phyloP scores from a whole-genome alignment of 1,284 basidiomycete species.

The Ustilago esculenta region DNA sequence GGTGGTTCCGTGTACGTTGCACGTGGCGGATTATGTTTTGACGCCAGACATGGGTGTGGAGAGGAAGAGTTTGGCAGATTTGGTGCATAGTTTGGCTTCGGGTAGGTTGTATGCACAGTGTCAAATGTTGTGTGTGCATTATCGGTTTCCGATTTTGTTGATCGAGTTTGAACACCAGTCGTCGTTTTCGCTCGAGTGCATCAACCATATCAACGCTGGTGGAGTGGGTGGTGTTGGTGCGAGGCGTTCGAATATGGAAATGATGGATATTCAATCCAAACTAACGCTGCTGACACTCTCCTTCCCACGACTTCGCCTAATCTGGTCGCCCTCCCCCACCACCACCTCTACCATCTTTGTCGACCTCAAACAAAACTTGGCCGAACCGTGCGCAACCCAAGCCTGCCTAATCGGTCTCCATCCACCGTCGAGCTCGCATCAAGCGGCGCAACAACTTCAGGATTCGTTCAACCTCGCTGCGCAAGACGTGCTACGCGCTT shows the following conservation, averaged over 20 bases:
- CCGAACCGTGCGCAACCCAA: slow-evolving; percentile 87
- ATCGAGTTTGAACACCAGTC: slow-evolving; percentile 99
- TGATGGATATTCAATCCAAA: slow-evolving; percentile 79
- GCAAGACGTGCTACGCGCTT: slow-evolving; percentile 69
- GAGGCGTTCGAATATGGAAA: too few relatives aligned
- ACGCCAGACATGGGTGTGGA: slow-evolving; percentile 96
- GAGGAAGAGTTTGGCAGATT: slow-evolving; percentile 89
- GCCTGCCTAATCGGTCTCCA: too few relatives aligned
- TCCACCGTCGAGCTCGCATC: too few relatives aligned
- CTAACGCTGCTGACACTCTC: slow-evolving; percentile 86
- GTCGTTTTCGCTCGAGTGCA: slow-evolving; percentile 76
- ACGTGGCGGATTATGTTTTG: slow-evolving; percentile 94
- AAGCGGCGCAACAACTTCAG: too few relatives aligned
- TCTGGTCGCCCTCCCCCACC: slow-evolving; percentile 96
- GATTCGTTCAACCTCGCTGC: slow-evolving; percentile 54
- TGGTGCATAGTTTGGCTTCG: slow-evolving; percentile 89
- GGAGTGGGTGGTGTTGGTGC: too few relatives aligned
- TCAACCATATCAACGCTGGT: too few relatives aligned
- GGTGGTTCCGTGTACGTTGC: slow-evolving; percentile 88
- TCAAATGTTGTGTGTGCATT: slow-evolving; percentile 94
- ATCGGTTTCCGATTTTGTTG: slow-evolving; percentile 91
- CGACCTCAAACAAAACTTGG: slow-evolving; percentile 85
- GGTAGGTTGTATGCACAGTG: slow-evolving; percentile 97
- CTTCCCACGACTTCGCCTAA: slow-evolving; percentile 89
- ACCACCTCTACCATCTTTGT: slow-evolving; percentile 90